Percentiles rank a stretch among this genome's conserved stretches.
Conservation (phyloP, 2,329 filamentous ascomycete species). For the Rhynchosporium agropyri region DNA sequence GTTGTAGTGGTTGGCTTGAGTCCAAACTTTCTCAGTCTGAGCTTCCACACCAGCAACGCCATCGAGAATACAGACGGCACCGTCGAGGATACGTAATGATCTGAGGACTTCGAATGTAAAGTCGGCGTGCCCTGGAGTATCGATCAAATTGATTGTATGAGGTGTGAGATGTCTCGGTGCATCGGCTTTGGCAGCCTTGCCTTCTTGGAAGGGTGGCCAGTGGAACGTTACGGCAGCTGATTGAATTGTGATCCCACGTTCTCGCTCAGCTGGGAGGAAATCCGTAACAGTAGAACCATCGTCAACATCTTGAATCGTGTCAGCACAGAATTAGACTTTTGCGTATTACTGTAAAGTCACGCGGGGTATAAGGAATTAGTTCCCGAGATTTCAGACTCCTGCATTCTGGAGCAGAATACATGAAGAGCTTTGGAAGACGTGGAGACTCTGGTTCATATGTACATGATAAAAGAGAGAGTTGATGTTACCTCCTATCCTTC, state of each 20-base stretch:
- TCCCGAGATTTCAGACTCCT: no score
- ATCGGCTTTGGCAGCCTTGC: constrained; percentile 39
- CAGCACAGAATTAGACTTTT: not conserved
- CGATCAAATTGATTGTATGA: constrained; percentile 87
- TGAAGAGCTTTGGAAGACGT: not conserved
- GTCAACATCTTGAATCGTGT: constrained; percentile 69
- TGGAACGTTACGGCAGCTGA: constrained; percentile 94
- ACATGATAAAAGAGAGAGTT: not conserved
- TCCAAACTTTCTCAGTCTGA: constrained; percentile 96
- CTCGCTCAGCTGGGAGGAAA: constrained; percentile 89
- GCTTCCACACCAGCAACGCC: constrained; percentile 94
- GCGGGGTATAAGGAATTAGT: not conserved
- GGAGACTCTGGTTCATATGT: not conserved
- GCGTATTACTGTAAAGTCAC: not conserved
- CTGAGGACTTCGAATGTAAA: constrained; percentile 96
- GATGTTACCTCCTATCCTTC: constrained; percentile 70
- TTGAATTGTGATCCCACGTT: constrained; percentile 95
- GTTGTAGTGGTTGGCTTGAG: constrained; percentile 79
- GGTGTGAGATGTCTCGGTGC: constrained; percentile 55
- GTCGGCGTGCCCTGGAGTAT: constrained; percentile 95
- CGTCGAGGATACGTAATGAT: constrained; percentile 84
- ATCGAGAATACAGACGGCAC: constrained; percentile 90
- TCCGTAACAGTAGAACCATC: constrained; percentile 97
- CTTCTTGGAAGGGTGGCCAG: constrained; percentile 68
- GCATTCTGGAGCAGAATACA: no score